A percentile compares a stretch with the other conserved stretches of the same genome.
Conservation (phyloP, 371 early-diverging fungal genomes). For the Saksenaea vasiformis region DNA sequence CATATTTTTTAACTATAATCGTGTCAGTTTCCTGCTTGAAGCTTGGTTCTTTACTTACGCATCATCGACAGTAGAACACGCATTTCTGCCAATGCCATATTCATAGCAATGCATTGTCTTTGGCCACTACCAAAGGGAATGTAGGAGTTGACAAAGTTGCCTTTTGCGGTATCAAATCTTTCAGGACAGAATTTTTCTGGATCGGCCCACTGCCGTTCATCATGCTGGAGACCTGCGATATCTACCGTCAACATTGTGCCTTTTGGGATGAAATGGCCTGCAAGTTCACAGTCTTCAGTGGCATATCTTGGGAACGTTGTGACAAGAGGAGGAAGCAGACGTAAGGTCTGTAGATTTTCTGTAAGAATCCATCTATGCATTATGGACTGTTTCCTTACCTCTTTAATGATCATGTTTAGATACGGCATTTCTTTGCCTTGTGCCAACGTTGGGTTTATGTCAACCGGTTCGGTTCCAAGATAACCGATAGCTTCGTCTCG, state of each 20-base stretch:
- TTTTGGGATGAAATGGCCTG: conserved; percentile 8
- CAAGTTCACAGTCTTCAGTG: conserved; percentile 7
- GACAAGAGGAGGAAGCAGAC: conserved; percentile 13
- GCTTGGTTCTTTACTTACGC: conserved; percentile 9
- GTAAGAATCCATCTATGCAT: conserved; percentile 9
- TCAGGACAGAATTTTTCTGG: conserved; percentile 49
- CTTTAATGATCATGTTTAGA: conserved; percentile 41
- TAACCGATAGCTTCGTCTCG: conserved; percentile 50
- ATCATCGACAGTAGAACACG: conserved; percentile 17
- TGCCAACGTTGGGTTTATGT: conserved; percentile 42
- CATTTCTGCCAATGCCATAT: conserved; percentile 21
- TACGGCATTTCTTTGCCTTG: conserved; percentile 46
- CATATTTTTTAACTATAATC: no score
- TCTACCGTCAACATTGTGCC: conserved; percentile 9
- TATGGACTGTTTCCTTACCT: conserved; percentile 9
- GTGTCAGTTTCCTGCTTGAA: not conserved
- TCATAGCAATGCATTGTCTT: conserved; percentile 31
- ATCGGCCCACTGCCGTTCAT: conserved; percentile 20
- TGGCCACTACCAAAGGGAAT: conserved; percentile 46
- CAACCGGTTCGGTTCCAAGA: conserved; percentile 44
- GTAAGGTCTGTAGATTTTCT: conserved; percentile 21
- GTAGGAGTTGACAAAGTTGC: conserved; percentile 14
- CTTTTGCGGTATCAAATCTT: conserved; percentile 37
- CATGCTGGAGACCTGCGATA: conserved; percentile 10
- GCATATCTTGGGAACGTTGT: not conserved